Base-by-base conservation (phyloP, 352 stramenopile species). In the Globisporangium emineosum region DNA sequence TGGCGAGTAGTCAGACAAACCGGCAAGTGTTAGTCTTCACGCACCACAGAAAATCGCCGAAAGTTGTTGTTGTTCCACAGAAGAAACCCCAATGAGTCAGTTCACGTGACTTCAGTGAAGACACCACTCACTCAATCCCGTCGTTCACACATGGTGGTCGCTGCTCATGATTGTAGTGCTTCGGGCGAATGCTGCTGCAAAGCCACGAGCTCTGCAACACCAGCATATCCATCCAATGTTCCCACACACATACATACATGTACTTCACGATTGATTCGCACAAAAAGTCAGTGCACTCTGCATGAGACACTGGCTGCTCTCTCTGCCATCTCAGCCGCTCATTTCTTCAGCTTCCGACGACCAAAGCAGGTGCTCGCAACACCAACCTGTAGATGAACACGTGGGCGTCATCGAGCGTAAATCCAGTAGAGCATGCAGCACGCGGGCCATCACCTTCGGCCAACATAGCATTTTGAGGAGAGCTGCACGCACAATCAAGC, bases 311-410 rank as follows among this genome's bases (percentile, higher is more conserved):
- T 47, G 40, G 12, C 19, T 47, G 15, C 19, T 17, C 21, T 47
- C n/a, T 12, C 40, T 47, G 40, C 40, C 7, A 47, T 21, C 40
- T 47, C 40, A 47, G 40, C 40, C 23, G 40, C 40, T 47, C 37
- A 23, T 23, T 32, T 5, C 40, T 47, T 47, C 40, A 47, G 40
- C 40, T 47, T 47, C 40, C 40, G 40, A 12, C 5, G 40, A 47
- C 15, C 40, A 47, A 47, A 21, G 40, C 40, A 47, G 40, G 21
- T 47, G 40, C 40, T 47, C 40, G 17, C 23, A 2, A 23, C 21
- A 27, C n/a, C 45, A 52, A 27, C 21, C 45, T 52, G 45, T 52
- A 52, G 45, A 52, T 52, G 45, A 52, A 52, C 21, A 27, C 8
- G 29, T 23, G 45, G 23, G n/a, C 45, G 21, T 52, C 21, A 27